phyloP scores from a whole-genome alignment of 495 filamentous ascomycete species.

The Tuber brumale region DNA sequence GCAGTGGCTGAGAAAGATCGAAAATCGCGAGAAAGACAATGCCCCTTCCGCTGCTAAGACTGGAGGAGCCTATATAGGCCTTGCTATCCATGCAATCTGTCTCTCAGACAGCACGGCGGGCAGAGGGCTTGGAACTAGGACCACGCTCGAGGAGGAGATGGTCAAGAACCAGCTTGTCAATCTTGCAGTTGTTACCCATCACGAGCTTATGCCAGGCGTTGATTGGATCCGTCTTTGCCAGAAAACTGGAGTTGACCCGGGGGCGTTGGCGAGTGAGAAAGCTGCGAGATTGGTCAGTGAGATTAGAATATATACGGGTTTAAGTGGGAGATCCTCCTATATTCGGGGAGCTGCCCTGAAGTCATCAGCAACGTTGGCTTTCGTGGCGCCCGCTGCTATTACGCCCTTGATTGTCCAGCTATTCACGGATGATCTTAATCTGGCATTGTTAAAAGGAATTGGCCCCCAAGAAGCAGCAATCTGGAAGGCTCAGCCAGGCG shows the following conservation, averaged over 20 bases:
- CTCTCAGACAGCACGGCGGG: conserved; percentile 45
- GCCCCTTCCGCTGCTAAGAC: conserved; percentile 63
- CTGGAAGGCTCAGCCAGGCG: conserved; percentile 78
- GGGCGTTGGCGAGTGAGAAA: conserved; percentile 57
- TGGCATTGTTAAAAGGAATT: conserved; percentile 57
- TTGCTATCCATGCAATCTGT: conserved; percentile 67
- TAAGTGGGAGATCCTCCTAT: conserved; percentile 37
- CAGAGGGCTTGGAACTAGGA: conserved; percentile 42
- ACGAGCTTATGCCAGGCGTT: conserved; percentile 65
- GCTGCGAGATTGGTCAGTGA: conserved; percentile 38
- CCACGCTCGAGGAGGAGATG: conserved; percentile 43
- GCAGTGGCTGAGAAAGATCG: conserved; percentile 65
- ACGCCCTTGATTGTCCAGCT: conserved; percentile 67
- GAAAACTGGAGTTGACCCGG: conserved; percentile 71
- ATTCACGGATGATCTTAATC: conserved; percentile 63
- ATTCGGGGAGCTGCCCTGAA: conserved; percentile 65
- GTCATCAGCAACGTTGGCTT: conserved; percentile 82
- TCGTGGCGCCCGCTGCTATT: conserved; percentile 80
- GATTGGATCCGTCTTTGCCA: conserved; percentile 87
- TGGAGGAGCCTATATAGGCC: conserved; percentile 53
- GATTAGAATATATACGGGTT: conserved; percentile 38
- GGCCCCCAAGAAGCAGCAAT: conserved; percentile 86
- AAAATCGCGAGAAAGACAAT: conserved; percentile 67
- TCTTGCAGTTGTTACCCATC: conserved; percentile 69
- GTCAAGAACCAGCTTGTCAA: conserved; percentile 61